Base-by-base conservation (phyloP, 2,329 filamentous ascomycete genomes). In the Penicillium italicum region DNA sequence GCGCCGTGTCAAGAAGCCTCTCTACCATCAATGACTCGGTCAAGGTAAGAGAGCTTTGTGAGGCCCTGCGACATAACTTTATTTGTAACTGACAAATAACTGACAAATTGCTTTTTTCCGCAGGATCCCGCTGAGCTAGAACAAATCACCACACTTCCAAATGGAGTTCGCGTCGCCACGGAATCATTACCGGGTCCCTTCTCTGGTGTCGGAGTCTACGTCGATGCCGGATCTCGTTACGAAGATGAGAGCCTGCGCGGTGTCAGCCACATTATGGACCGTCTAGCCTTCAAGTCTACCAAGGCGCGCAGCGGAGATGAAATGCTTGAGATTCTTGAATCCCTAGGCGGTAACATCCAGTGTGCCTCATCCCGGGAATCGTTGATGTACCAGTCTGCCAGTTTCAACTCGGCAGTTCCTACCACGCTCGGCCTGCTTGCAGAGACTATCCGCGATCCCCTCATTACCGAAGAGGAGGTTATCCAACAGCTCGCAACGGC, bases 321-420 rank as follows among this genome's bases (percentile, higher is more conserved):
- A 64, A 94, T 97, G 86, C 79, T 96, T 20, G 91, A 96, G 74
- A 81, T 86, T 33, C 82, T 97, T 33, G 94, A 97, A 75, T 87
- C 86, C 0, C 80, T 99, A 3, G 94, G 94, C 34, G 94, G 94
- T 31, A 97, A 97, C 72, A 93, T 99, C 57, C 92, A 97, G 76
- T 99, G 94, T 76, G 92, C 93, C 11, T 97, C 92, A 1, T 96
- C 91, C 2, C 83, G 94, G 62, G 94, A 99, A 76, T 91, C 91
- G 54, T 84, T 99, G 77, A 99, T 99, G 94, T 99, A 99, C 79
- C 94, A 99, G 75, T 90, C 91, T 1, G 94, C 94, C 26, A 97
- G 92, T 30, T 99, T 99, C 83, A 99, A 99, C 79, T 88, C 87
- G 26, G 88, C 91, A 18, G 91, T 99, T 9, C 87, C 90, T 7